These are phyloP conservation scores for Stachybotrys elegans DNA, from an alignment of 2,329 filamentous ascomycete species.

Conservation along the genomic window DNA sequence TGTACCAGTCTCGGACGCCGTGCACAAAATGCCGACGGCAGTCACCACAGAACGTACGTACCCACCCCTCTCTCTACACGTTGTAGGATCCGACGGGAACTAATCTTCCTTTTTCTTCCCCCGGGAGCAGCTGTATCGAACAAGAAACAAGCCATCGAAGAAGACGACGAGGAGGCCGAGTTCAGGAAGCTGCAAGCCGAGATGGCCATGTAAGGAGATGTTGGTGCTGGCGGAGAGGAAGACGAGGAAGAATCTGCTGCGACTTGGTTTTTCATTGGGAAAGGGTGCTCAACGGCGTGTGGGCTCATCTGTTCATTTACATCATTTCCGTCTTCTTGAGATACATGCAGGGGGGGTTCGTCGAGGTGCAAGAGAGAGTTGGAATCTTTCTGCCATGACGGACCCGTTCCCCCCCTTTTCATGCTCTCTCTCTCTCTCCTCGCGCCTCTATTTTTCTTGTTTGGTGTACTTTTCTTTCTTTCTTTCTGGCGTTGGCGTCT, in stretches of 20 bases:
- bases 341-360: too few species aligned
- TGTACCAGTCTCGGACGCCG: conserved; percentile 73
- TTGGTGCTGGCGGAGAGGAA: not conserved
- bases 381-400: too few species aligned
- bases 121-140: conserved; percentile 23
- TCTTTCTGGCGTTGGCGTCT: conserved; percentile 27
- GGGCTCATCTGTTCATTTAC: not conserved
- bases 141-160: conserved; percentile 48
- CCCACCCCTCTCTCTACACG: not conserved
- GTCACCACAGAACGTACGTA: conserved; percentile 71
- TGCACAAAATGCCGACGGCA: conserved; percentile 71
- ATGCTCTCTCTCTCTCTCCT: too few species aligned
- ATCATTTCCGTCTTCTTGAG: too few species aligned
- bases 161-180: conserved; percentile 96
- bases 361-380: too few species aligned
- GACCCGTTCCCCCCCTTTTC: too few species aligned
- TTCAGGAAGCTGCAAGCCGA: conserved; percentile 89
- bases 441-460: too few species aligned
- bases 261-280: not conserved
- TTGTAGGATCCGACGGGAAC: conserved; percentile 1
- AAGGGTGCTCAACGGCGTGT: not conserved
- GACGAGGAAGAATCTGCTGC: conserved; percentile 6
- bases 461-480: too few species aligned
- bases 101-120: too few species aligned
- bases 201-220: conserved; percentile 76